phyloP scores from a whole-genome alignment of 2,329 filamentous ascomycete species.

The Aspergillus sp. region DNA sequence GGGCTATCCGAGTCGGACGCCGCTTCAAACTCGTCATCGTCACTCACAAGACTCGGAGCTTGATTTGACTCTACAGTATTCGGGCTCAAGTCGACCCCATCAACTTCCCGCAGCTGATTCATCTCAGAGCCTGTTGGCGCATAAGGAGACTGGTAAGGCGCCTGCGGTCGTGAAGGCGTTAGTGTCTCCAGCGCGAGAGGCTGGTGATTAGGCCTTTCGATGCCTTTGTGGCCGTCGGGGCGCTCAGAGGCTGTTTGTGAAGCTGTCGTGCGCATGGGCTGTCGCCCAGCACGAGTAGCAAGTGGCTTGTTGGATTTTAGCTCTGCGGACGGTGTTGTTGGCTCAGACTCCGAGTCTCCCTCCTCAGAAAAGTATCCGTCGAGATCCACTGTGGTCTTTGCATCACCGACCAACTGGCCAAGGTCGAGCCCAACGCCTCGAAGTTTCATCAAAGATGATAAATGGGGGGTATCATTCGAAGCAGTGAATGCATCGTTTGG shows the following conservation, averaged over 20 bases:
- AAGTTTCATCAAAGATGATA: constrained; percentile 64
- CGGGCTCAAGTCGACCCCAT: constrained; percentile 58
- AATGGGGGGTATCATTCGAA: constrained; percentile 62
- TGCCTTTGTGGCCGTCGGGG: constrained; percentile 60
- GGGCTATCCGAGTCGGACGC: constrained; percentile 66
- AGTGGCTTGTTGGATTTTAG: constrained; percentile 20
- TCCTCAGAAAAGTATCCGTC: constrained; percentile 41
- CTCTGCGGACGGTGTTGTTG: constrained; percentile 24
- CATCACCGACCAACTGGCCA: constrained; percentile 57
- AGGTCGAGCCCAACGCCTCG: constrained; percentile 64
- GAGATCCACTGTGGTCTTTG: constrained; percentile 44
- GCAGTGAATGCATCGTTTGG: constrained; percentile 49
- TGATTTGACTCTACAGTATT: constrained; percentile 71
- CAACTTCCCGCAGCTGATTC: constrained; percentile 46
- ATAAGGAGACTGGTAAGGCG: constrained; percentile 30
- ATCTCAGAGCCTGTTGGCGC: constrained; percentile 19
- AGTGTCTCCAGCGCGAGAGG: constrained; percentile 43
- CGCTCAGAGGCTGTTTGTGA: constrained; percentile 52
- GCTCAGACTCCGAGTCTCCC: constrained; percentile 40
- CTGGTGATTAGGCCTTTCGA: constrained; percentile 39
- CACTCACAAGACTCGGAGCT: constrained; percentile 75
- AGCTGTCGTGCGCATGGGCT: constrained; percentile 59
- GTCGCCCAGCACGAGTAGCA: constrained; percentile 32
- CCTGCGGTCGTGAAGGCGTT: constrained; percentile 31
- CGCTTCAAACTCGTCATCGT: constrained; percentile 74